Evolutionary conservation across 768 basidiomycete genomes (phyloP), one percentile per base, ranked within the genome.

Genomic region (Podaxis sp.): DNA sequence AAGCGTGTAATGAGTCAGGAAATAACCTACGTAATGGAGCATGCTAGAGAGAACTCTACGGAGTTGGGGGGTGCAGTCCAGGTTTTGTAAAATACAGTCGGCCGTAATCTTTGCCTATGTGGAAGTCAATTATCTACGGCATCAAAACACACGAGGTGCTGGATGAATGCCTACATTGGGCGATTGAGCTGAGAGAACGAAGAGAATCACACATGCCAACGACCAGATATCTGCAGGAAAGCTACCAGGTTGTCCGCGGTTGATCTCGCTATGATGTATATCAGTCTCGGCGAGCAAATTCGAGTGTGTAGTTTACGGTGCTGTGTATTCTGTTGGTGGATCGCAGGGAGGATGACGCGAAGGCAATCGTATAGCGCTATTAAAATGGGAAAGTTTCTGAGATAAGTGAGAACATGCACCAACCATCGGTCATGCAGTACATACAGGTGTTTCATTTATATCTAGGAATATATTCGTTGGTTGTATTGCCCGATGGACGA

Each of bases 141-240:
- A 5, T 15, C 12, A n/a, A 54, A 20, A 22, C 8, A 28, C 8
- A 10, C 17, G n/a, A 20, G 22, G 30, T 17, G 65, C 69, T 50
- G 76, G 76, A 5, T 20, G 13, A n/a, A 11, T 28, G 33, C 59
- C 15, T 33, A 60, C 59, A 4, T 5, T 53, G 11, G 78, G 72
- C 17, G 70, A 70, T 12, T 52, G 64, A 2, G 78, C 80, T 4
- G 76, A 68, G 13, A 81, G 61, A 61, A 78, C 78, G 6, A 72
- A 70, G 20, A 78, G 54, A 22, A 78, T 66, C 3, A 82, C 68
- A 66, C 77, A 78, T 3, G 82, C 83, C 28, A 82, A 58, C 1
- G 82, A 83, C 82, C 82, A 84, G 26, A 82, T 38, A 66, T 84
- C 83, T 3, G 74, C 69, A 6, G 74, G 58, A 61, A 75, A 79